Evolutionary conservation across 2,329 filamentous ascomycete species (phyloP), one percentile per base, ranked within the genome.

Genomic region (Exophiala oligosperma): DNA sequence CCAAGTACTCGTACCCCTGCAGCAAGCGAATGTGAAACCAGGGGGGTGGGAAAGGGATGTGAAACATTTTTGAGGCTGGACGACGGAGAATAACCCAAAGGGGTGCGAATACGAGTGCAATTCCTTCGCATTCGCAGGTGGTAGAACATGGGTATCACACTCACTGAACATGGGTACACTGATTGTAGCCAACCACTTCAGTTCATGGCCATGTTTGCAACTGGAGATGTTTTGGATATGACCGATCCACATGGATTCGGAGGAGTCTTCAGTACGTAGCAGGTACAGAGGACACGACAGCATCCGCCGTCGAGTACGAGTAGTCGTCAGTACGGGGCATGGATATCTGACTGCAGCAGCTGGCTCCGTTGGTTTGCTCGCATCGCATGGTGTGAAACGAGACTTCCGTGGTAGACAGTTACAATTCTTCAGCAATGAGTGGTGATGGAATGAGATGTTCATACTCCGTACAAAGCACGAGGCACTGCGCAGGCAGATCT

Each of bases 21-120:
- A 44, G 43, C 24, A 37, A 28, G 17, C 44, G 26, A 26, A 54
- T 43, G 41, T 57, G 57, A 60, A 46, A 60, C 54, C 49, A 52
- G 54, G 57, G 54, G 29, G 54, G 26, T 40, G 37, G 40, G 56
- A 29, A 48, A 21, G 52, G 17, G 17, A 2, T 49, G 52, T 60
- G 58, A 60, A 60, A 60, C 58, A 44, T 40, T 44, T 48, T 44
- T 28, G 46, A 38, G 54, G 50, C 40, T 54, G 49, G 49, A 41
- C 41, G 46, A 35, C 26, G 28, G 41, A 14, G 23, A 41, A 23
- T 14, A 28, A 17, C 17, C 17, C 17, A 17, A 17, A 14, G 26
- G 26, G 26, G 26, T 28, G 26, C 26, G 26, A 28, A 7, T 4
- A 41, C 38, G 38, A 44, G 40, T 44, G n/a, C 26, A 28, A 28